Base-by-base conservation (phyloP, 2,329 filamentous ascomycete genomes). In the Alternaria sp. region DNA sequence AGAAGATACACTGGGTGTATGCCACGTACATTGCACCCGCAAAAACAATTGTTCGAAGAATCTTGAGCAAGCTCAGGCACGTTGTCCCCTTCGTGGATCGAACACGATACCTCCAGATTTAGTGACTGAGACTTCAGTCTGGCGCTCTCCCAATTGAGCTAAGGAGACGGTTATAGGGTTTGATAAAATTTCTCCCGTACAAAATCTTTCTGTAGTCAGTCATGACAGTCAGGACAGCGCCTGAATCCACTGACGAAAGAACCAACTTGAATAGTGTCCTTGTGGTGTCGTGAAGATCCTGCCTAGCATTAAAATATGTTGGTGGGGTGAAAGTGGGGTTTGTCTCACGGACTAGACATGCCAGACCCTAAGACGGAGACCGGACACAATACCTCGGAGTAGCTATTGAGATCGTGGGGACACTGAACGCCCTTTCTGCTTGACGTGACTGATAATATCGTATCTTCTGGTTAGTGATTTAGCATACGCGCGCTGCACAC, bases 91-190 rank as follows among this genome's bases (percentile, higher is more conserved):
- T 62, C 60, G 60, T 61, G 59, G 59, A 61, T 61, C 59, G 59
- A 61, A 61, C 59, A 61, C 59, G 59, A 61, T 62, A 63, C 61
- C 60, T 62, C 60, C 60, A 62, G 60, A 62, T 62, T 62, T 53
- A 60, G 36, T 62, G 60, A 62, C 60, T 45, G 54, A 60, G 60
- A 61, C 61, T 63, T 63, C 61, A 63, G 61, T 63, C 61, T 63
- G 61, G 61, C 61, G 61, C 61, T 63, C 61, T 63, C 61, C 61
- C 61, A 63, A 63, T 63, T 63, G 61, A 63, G 61, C 61, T 63
- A 63, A 63, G 58, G 61, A 61, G 61, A 63, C 61, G 51, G 51
- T 61, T 56, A 28, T 59, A 40, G 29, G 49, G 13, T 21, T 61
- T 59, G 56, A 56, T 61, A 33, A 10, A 14, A 3, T 10, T 17